phyloP scores from a whole-genome alignment of 1,284 basidiomycete species.

The Melampsora abietis-canadensis region DNA sequence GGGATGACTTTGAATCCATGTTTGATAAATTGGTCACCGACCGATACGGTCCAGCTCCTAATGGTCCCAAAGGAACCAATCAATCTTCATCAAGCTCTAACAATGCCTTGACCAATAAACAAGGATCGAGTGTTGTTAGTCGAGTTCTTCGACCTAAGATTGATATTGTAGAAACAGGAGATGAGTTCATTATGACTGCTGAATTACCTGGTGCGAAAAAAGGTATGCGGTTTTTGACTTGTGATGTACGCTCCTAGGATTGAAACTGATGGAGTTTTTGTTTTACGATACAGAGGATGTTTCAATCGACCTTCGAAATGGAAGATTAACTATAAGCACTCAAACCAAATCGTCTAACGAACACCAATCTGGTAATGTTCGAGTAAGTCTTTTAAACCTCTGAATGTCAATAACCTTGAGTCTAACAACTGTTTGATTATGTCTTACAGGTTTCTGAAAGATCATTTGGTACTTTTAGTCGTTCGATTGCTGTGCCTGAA shows the following conservation, averaged over 20 bases:
- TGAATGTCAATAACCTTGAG: no score
- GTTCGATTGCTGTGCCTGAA: conserved; percentile 17
- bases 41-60: conserved; percentile 33
- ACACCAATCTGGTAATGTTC: no score
- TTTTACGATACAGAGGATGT: no score
- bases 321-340: no score
- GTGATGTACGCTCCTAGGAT: no score
- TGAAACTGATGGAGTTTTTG: no score
- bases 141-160: conserved; percentile 22
- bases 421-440: no score
- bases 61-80: conserved; percentile 4
- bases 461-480: conserved; percentile 26
- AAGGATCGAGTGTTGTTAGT: conserved; percentile 17
- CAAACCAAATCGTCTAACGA: no score
- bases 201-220: conserved; percentile 38
- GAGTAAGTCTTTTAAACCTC: no score
- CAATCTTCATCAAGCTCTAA: not conserved
- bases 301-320: no score
- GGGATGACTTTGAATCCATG: conserved; percentile 35
- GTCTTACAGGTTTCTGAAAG: conserved; percentile 40
- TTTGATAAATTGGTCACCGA: conserved; percentile 40
- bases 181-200: conserved; percentile 14
- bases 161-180: conserved; percentile 31
- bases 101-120: no score
- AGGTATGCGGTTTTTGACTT: no score